These are phyloP conservation scores for Phytophthora kernoviae DNA, from an alignment of 352 stramenopile species.

Conservation along the genomic window DNA sequence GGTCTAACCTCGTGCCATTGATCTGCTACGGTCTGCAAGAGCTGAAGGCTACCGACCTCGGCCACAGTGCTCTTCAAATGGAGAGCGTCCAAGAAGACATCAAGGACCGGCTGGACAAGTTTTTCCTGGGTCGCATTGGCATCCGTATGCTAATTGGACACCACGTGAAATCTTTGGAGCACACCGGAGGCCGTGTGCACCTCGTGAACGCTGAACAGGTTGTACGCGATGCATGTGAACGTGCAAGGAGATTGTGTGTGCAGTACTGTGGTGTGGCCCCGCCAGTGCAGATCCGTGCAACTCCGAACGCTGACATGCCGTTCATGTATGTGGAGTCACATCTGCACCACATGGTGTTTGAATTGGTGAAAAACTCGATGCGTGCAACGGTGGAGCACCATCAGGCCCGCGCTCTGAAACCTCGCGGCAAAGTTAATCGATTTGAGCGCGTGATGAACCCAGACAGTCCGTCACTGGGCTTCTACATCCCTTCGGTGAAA, in stretches of 20 bases:
- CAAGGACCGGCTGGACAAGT: constrained; percentile 1
- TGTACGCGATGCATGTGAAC: background rate
- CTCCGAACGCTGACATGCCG: background rate
- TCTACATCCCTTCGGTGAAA: background rate
- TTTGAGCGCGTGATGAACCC: constrained; percentile 1
- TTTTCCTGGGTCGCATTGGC: constrained; percentile 1
- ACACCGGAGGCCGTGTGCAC: background rate
- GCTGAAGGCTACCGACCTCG: background rate
- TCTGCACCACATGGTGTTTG: constrained; percentile 2
- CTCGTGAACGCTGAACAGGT: background rate
- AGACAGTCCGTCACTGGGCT: background rate
- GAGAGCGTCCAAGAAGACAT: background rate
- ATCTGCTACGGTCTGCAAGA: constrained; percentile 1
- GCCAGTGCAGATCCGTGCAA: background rate
- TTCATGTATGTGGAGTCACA: constrained; percentile 3
- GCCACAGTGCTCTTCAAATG: background rate
- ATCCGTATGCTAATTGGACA: background rate
- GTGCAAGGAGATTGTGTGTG: background rate
- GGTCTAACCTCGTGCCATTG: background rate
- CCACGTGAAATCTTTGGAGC: background rate
- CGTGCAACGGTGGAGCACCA: background rate
- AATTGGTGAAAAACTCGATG: background rate
- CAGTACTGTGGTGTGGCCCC: constrained; percentile 1
- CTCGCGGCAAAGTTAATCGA: background rate
- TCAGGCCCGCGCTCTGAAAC: background rate